phyloP scores from a whole-genome alignment of 129 eudicot species.

The Solidago caesia region DNA sequence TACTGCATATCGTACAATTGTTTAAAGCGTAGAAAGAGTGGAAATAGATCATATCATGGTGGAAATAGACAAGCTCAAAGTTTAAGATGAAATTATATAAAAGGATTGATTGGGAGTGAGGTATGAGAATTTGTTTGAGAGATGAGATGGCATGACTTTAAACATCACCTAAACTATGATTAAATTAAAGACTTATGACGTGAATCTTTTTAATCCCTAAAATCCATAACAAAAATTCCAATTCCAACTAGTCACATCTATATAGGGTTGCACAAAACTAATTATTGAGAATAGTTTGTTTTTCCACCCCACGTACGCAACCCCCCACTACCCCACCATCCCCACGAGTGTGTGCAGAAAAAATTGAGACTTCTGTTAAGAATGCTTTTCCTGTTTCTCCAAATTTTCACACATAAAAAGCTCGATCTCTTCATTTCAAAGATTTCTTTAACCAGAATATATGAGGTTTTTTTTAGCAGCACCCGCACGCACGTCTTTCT shows the following conservation, averaged over 20 bases:
- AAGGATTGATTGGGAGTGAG: too few species aligned
- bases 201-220: too few species aligned
- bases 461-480: conserved; percentile 34
- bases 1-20: too few species aligned
- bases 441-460: conserved; percentile 35
- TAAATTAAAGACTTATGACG: neutral
- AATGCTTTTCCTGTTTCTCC: conserved; percentile 40
- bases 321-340: neutral
- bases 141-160: too few species aligned
- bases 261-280: neutral
- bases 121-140: too few species aligned
- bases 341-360: conserved; percentile 38
- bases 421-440: conserved; percentile 25
- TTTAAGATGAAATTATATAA: too few species aligned
- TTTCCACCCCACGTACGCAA: neutral
- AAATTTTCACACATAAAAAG: conserved; percentile 27
- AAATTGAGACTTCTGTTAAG: conserved; percentile 36
- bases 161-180: too few species aligned
- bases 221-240: neutral
- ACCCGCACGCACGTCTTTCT: conserved; percentile 35
- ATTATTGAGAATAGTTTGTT: conserved; percentile 9
- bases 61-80: too few species aligned
- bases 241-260: neutral
- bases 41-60: too few species aligned
- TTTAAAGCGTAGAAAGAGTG: too few species aligned